Conservation (phyloP, 441 rosid genomes). For the Flueggea neowawraea region DNA sequence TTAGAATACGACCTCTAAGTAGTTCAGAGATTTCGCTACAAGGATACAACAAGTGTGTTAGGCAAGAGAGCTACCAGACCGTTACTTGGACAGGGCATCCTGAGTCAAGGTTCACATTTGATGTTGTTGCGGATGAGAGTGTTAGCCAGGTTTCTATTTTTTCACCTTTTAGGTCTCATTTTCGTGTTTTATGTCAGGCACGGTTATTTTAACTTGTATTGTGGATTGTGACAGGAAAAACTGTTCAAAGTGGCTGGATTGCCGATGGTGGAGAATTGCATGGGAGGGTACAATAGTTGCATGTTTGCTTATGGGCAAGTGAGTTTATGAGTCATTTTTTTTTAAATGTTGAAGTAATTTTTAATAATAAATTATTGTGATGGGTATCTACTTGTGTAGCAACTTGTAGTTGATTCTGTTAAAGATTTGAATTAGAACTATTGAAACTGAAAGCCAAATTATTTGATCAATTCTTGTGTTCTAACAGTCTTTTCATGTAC, state of each 20-base stretch:
- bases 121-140: slow-evolving; percentile 87
- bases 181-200: background rate
- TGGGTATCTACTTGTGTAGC: no score
- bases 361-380: no score
- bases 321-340: slow-evolving; percentile 12
- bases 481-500: background rate
- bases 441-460: no score
- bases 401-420: no score
- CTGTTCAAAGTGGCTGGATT: slow-evolving; percentile 92
- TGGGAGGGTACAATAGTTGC: slow-evolving; percentile 97
- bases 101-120: slow-evolving; percentile 90
- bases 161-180: background rate
- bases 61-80: slow-evolving; percentile 85
- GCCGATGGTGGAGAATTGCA: slow-evolving; percentile 97
- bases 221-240: slow-evolving; percentile 54
- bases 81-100: slow-evolving; percentile 96
- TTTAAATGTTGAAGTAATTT: no score
- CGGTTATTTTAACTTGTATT: background rate
- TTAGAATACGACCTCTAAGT: slow-evolving; percentile 87
- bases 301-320: slow-evolving; percentile 99
- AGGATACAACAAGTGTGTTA: slow-evolving; percentile 78
- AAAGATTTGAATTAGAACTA: no score
- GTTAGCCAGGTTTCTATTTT: slow-evolving; percentile 63
- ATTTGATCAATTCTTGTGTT: background rate
- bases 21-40: slow-evolving; percentile 78